phyloP scores from a whole-genome alignment of 2,329 filamentous ascomycete genomes.

The Rugonectria rugulosa region DNA sequence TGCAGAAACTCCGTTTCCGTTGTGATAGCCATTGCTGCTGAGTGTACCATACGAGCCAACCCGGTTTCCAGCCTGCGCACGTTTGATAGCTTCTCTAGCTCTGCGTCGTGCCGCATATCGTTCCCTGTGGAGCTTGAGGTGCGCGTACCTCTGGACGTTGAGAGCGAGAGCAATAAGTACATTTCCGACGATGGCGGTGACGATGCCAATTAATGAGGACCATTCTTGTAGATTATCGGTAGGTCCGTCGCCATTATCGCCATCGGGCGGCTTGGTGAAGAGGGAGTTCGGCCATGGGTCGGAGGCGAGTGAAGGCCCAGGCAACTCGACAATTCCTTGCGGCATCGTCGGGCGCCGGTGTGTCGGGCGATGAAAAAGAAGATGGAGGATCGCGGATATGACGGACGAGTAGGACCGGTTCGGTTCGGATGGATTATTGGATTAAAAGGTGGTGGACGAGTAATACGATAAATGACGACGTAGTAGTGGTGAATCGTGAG shows the following conservation, averaged over 20 bases:
- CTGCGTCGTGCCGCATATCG: constrained; percentile 64
- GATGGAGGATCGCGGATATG: constrained; percentile 18
- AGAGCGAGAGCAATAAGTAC: constrained; percentile 93
- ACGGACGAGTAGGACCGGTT: constrained; percentile 20
- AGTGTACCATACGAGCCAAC: constrained; percentile 47
- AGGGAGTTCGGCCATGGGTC: constrained; percentile 26
- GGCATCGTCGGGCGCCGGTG: constrained; percentile 36
- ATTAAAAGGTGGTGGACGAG: constrained; percentile 8
- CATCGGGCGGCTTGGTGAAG: constrained; percentile 26
- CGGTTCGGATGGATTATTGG: background rate
- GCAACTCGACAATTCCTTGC: constrained; percentile 33
- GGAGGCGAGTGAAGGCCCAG: constrained; percentile 32
- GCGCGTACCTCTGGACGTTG: constrained; percentile 95
- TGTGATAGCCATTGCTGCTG: constrained; percentile 32
- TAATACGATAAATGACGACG: constrained; percentile 14
- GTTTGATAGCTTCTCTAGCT: constrained; percentile 61
- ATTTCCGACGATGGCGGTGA: constrained; percentile 92
- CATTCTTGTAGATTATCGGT: constrained; percentile 70
- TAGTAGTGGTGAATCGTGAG: constrained; percentile 23
- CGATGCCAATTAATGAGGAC: constrained; percentile 94
- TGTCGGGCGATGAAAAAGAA: constrained; percentile 19
- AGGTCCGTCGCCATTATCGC: constrained; percentile 40
- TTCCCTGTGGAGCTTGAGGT: constrained; percentile 81
- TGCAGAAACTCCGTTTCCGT: constrained; percentile 21
- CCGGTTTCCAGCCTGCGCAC: constrained; percentile 44